A percentile compares a stretch with the other conserved stretches of the same genome.
phyloP scores from a whole-genome alignment of 2,329 filamentous ascomycete genomes.

The Microthyrium microscopicum region DNA sequence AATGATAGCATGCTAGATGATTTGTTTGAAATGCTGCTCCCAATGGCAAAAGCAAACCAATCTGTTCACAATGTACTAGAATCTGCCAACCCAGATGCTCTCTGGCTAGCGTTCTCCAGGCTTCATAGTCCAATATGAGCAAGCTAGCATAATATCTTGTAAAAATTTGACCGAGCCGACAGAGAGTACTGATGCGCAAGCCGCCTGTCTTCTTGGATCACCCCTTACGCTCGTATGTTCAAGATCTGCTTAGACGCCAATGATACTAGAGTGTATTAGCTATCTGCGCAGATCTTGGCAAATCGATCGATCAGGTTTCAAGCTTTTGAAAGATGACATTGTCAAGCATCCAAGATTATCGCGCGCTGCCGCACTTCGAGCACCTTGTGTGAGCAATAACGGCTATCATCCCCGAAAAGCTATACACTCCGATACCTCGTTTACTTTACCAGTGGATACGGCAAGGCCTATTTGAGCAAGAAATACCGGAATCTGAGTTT shows the following conservation, averaged over 20 bases:
- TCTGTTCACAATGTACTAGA: slow-evolving; percentile 43
- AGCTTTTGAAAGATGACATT: too few relatives aligned
- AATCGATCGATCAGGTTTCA: too few relatives aligned
- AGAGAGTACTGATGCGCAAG: neutral
- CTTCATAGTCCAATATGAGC: neutral
- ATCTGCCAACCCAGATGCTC: slow-evolving; percentile 52
- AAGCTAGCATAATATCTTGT: neutral
- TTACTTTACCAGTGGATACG: too few relatives aligned
- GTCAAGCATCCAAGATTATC: too few relatives aligned
- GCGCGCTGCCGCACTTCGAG: too few relatives aligned
- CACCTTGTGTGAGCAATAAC: too few relatives aligned
- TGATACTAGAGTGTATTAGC: neutral
- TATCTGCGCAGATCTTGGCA: slow-evolving; percentile 1
- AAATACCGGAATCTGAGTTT: too few relatives aligned
- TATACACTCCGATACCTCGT: too few relatives aligned
- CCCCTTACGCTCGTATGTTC: neutral
- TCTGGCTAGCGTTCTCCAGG: slow-evolving; percentile 47
- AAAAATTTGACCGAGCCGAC: too few relatives aligned
- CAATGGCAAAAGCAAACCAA: slow-evolving; percentile 18
- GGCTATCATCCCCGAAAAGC: too few relatives aligned
- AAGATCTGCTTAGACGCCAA: neutral
- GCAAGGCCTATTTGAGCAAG: too few relatives aligned
- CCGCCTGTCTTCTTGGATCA: neutral
- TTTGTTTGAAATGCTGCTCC: slow-evolving; percentile 43
- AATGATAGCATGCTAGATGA: slow-evolving; percentile 56